These are phyloP conservation scores for Myriosclerotinia curreyana DNA, from an alignment of 2,329 filamentous ascomycete species.

Conservation along the genomic window DNA sequence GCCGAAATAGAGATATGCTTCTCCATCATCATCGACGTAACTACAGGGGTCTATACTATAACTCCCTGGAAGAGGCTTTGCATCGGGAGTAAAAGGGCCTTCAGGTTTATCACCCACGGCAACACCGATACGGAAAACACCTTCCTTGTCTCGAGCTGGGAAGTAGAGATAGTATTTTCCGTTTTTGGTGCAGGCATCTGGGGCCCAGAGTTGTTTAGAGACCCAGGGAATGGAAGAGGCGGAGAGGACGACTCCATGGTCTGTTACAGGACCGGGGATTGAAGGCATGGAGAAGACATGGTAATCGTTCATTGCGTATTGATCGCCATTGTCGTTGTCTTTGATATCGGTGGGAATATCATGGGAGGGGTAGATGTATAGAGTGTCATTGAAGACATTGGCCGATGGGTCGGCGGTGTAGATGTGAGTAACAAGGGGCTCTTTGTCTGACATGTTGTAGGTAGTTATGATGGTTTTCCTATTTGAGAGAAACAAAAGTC, in stretches of 20 bases:
- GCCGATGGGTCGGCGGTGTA: conserved; percentile 80
- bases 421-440: conserved; percentile 67
- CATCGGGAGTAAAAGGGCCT: conserved; percentile 67
- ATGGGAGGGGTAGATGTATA: conserved; percentile 81
- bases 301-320: conserved; percentile 83
- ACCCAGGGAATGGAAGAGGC: conserved; percentile 71
- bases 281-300: conserved; percentile 66
- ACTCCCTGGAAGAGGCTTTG: conserved; percentile 62
- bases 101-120: conserved; percentile 61
- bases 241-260: conserved; percentile 69
- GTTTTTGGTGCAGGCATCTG: conserved; percentile 67
- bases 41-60: conserved; percentile 75
- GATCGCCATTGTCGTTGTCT: conserved; percentile 81
- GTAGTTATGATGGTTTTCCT: not conserved
- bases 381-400: conserved; percentile 70
- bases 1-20: conserved; percentile 71
- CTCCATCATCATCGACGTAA: conserved; percentile 70
- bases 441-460: conserved; percentile 18
- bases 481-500: not conserved
- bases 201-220: conserved; percentile 76
- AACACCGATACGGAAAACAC: conserved; percentile 72
- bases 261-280: conserved; percentile 53
- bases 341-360: conserved; percentile 71
- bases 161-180: conserved; percentile 76
- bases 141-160: conserved; percentile 67